A percentile compares a stretch with the other conserved stretches of the same genome.
These are phyloP conservation scores for Daldinia childiae DNA, from an alignment of 495 filamentous ascomycete genomes.

Conservation along the genomic window DNA sequence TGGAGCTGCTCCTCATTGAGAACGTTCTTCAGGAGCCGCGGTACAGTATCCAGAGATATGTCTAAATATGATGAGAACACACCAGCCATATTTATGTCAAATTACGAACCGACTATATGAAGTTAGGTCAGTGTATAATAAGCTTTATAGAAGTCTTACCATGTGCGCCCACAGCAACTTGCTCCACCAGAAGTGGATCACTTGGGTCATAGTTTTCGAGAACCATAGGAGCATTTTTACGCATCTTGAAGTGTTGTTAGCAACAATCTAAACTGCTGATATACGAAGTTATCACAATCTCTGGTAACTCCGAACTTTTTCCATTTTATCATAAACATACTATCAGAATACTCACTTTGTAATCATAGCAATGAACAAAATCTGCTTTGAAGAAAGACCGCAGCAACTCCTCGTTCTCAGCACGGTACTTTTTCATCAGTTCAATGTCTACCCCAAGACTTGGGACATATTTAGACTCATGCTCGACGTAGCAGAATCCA, in stretches of 20 bases:
- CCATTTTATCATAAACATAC: too few species aligned
- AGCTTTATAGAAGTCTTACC: background rate
- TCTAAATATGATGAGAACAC: constrained; percentile 3
- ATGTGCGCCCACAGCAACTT: constrained; percentile 21
- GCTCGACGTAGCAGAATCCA: constrained; percentile 23
- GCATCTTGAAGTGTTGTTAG: constrained; percentile 7
- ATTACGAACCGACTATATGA: constrained; percentile 12
- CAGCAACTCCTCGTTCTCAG: constrained; percentile 10
- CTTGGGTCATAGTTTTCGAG: constrained; percentile 20
- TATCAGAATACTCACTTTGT: constrained; percentile 2
- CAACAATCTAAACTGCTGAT: too few species aligned
- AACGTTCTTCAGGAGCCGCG: constrained; percentile 14
- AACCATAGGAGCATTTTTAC: constrained; percentile 22
- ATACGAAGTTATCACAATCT: too few species aligned
- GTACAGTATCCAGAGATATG: constrained; percentile 24
- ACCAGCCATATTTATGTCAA: background rate
- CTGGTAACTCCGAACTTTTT: too few species aligned
- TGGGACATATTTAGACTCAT: constrained; percentile 10
- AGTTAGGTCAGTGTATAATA: background rate
- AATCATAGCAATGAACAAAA: constrained; percentile 23
- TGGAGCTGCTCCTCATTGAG: constrained; percentile 20
- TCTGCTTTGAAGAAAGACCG: constrained; percentile 14
- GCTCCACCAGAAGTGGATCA: constrained; percentile 20
- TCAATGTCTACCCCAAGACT: constrained; percentile 1
- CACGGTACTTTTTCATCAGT: constrained; percentile 6